These are phyloP conservation scores for Aspergillus costaricaensis DNA, from an alignment of 2,329 filamentous ascomycete genomes.

Conservation along the genomic window DNA sequence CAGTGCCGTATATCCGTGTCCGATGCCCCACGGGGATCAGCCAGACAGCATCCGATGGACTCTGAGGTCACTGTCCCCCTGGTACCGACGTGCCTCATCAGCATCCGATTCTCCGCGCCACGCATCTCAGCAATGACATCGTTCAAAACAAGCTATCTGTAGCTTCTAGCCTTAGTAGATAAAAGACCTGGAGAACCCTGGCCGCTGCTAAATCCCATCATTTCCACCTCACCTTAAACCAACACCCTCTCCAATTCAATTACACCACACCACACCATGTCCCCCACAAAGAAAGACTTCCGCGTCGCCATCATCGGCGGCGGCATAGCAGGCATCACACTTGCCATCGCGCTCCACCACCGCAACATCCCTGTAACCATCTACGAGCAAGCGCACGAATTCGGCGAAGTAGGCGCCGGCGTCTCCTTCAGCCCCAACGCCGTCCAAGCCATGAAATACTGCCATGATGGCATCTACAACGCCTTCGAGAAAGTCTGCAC, in stretches of 20 bases:
- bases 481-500: constrained; percentile 37
- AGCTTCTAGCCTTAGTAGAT: background rate
- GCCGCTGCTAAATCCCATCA: background rate
- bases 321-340: constrained; percentile 40
- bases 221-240: background rate
- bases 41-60: constrained; percentile 14
- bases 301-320: constrained; percentile 39
- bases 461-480: constrained; percentile 33
- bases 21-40: constrained; percentile 18
- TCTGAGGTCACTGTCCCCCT: constrained; percentile 7
- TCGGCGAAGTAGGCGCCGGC: constrained; percentile 42
- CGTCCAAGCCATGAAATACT: constrained; percentile 24
- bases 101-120: constrained; percentile 15
- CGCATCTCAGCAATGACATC: constrained; percentile 1
- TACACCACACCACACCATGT: constrained; percentile 9
- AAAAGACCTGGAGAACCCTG: background rate
- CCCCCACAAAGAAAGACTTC: constrained; percentile 16
- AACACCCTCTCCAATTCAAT: too few relatives aligned
- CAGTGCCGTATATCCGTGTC: constrained; percentile 8
- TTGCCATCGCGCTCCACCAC: constrained; percentile 39
- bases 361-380: constrained; percentile 35
- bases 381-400: constrained; percentile 42
- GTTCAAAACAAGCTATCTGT: background rate
- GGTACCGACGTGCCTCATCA: constrained; percentile 14
- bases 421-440: constrained; percentile 44